phyloP scores from a whole-genome alignment of 768 basidiomycete genomes.

The Russula compacta region DNA sequence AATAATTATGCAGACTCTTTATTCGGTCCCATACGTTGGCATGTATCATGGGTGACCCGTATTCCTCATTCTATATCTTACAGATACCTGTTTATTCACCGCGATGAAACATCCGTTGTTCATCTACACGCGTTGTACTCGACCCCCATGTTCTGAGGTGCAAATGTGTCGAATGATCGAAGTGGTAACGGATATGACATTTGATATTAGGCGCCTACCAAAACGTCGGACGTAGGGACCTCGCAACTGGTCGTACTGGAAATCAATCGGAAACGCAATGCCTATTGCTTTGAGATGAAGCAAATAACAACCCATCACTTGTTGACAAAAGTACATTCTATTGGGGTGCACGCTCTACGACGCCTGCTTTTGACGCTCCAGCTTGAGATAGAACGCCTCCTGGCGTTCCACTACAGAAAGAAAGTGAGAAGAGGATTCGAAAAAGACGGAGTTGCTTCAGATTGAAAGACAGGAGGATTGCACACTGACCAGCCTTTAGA shows the following conservation, averaged over 20 bases:
- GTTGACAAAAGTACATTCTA: slow-evolving; percentile 11
- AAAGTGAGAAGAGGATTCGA: background rate
- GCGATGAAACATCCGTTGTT: background rate
- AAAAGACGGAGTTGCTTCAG: background rate
- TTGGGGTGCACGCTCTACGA: slow-evolving; percentile 17
- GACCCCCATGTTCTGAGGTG: background rate
- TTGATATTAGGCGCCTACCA: background rate
- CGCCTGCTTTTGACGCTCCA: slow-evolving; percentile 50
- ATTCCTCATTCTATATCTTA: background rate
- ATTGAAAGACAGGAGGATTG: background rate
- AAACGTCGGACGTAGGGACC: background rate
- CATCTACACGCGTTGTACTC: background rate
- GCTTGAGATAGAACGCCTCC: slow-evolving; percentile 79
- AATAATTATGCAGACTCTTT: slow-evolving; percentile 10
- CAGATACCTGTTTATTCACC: slow-evolving; percentile 5
- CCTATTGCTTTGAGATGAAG: background rate
- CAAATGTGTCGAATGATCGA: background rate
- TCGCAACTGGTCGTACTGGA: background rate
- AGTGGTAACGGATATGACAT: background rate
- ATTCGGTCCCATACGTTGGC: background rate
- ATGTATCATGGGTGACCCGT: background rate
- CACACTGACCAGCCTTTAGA: slow-evolving; percentile 57
- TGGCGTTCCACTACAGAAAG: slow-evolving; percentile 56
- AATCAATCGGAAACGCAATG: background rate
- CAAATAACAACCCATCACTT: background rate